Evolutionary conservation across 1,139 yeast species (phyloP), one percentile per base, ranked within the genome.

Genomic region (Hansenula lynferdii): DNA sequence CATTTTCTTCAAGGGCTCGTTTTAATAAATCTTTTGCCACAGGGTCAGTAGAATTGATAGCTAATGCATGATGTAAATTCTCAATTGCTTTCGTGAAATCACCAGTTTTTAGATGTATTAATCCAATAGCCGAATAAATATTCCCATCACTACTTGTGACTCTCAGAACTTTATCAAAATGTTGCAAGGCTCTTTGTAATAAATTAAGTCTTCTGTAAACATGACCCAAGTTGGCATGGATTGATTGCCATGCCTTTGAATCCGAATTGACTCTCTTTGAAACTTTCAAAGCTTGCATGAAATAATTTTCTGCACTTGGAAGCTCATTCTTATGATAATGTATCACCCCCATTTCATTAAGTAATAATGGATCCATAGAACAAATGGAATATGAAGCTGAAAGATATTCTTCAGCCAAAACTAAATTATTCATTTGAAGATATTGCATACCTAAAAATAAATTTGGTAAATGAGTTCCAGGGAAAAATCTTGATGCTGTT

Each of bases 371-470:
- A 60, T 94, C 98, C 3, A 77, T 67, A 21, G 83, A 79, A 59
- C 96, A 90, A 4, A 89, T 77, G 28, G 79, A 78, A 52, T 79
- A 81, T 1, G 97, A 77, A 10, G 92, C 76, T 41, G 72, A 65
- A 25, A 94, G 70, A 54, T 90, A 92, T 56, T 92, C 97, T 50
- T 86, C 92, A 0, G 97, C 90, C 40, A 92, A 66, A 12, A 80
- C 75, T 37, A 85, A 65, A 51, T 90, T 90, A 56, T 82, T 83
- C 78, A 92, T 83, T 47, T 86, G 90, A 47, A 89, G 65, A 60
- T 92, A 94, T 62, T 94, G 97, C 96, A 92, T 94, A 3, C 98
- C 99, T 36, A 94, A 69, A 54, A 86, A 92, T 42, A 94, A 65
- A 51, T 85, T 80, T 3, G 98, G 98, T 36, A 90, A 64, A 60